phyloP scores from a whole-genome alignment of 371 early-diverging fungal genomes.

The Mucor plumbeus region DNA sequence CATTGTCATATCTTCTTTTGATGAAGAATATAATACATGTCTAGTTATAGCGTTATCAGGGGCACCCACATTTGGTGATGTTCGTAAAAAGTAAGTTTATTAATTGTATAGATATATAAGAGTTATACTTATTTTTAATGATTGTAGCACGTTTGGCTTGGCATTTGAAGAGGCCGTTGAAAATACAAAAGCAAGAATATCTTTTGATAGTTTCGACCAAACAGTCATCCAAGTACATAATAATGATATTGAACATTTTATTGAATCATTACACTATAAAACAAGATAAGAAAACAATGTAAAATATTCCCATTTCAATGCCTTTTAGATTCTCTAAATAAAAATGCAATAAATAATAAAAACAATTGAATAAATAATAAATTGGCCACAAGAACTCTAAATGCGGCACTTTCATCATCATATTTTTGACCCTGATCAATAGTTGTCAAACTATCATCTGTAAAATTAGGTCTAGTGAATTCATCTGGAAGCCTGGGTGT shows the following conservation, averaged over 20 bases:
- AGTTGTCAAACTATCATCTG: not conserved
- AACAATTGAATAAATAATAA: not conserved
- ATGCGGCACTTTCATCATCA: not conserved
- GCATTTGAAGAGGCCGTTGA: slow-evolving; percentile 74
- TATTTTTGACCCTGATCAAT: not conserved
- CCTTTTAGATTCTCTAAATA: slow-evolving; percentile 6
- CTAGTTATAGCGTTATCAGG: slow-evolving; percentile 73
- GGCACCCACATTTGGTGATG: slow-evolving; percentile 65
- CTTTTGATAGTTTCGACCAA: slow-evolving; percentile 75
- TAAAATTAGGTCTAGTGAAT: slow-evolving; percentile 17
- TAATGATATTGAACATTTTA: slow-evolving; percentile 66
- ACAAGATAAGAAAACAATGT: slow-evolving; percentile 10
- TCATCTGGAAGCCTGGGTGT: slow-evolving; percentile 19
- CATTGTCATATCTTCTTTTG: slow-evolving; percentile 69
- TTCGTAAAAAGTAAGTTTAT: slow-evolving; percentile 66
- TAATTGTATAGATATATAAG: not conserved
- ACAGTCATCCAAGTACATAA: slow-evolving; percentile 64
- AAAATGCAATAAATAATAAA: slow-evolving; percentile 2
- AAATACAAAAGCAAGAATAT: slow-evolving; percentile 55
- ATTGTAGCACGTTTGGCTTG: slow-evolving; percentile 68
- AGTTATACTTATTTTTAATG: not conserved
- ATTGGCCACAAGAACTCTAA: not conserved
- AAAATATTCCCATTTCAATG: not conserved
- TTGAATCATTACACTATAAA: slow-evolving; percentile 51
- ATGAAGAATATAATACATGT: slow-evolving; percentile 64